These are phyloP conservation scores for Mallotus nudiflorus DNA, from an alignment of 345 rosid genomes.

Conservation along the genomic window DNA sequence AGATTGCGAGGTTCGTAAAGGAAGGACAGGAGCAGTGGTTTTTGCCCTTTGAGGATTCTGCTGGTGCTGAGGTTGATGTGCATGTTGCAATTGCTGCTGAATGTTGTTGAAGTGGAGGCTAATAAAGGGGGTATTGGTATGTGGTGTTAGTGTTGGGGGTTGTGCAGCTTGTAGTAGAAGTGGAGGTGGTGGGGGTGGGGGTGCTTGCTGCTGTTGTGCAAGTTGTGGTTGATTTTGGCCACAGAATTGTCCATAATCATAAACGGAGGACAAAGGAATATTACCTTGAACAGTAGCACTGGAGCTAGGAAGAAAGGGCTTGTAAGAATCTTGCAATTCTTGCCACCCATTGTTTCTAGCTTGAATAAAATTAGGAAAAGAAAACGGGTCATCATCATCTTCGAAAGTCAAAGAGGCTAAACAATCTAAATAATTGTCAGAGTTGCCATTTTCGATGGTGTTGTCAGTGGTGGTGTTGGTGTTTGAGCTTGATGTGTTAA, in stretches of 20 bases:
- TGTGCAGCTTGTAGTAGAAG: too few species aligned
- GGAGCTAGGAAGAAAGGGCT: slow-evolving; percentile 44
- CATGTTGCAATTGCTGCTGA: slow-evolving; percentile 15
- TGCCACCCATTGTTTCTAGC: slow-evolving; percentile 27
- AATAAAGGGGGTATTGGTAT: not conserved
- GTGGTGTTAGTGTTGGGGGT: not conserved
- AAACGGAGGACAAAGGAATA: slow-evolving; percentile 26
- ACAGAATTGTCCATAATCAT: slow-evolving; percentile 20
- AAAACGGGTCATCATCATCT: slow-evolving; percentile 33
- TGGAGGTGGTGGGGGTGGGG: not conserved
- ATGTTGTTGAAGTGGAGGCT: slow-evolving; percentile 1
- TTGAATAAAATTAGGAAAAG: slow-evolving; percentile 30
- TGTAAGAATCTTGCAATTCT: slow-evolving; percentile 57
- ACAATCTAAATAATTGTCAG: slow-evolving; percentile 34
- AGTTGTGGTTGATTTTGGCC: slow-evolving; percentile 25
- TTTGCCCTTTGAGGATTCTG: slow-evolving; percentile 4
- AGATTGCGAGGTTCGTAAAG: slow-evolving; percentile 23
- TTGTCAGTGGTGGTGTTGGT: not conserved
- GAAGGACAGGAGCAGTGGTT: not conserved
- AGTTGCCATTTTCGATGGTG: not conserved
- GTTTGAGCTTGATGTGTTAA: not conserved
- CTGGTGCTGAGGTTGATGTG: slow-evolving; percentile 14
- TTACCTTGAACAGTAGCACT: not conserved
- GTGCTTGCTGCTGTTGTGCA: slow-evolving; percentile 23
- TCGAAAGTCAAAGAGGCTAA: slow-evolving; percentile 41